Conservation (phyloP, 2,329 filamentous ascomycete species). For the Cryphonectria naterciae region DNA sequence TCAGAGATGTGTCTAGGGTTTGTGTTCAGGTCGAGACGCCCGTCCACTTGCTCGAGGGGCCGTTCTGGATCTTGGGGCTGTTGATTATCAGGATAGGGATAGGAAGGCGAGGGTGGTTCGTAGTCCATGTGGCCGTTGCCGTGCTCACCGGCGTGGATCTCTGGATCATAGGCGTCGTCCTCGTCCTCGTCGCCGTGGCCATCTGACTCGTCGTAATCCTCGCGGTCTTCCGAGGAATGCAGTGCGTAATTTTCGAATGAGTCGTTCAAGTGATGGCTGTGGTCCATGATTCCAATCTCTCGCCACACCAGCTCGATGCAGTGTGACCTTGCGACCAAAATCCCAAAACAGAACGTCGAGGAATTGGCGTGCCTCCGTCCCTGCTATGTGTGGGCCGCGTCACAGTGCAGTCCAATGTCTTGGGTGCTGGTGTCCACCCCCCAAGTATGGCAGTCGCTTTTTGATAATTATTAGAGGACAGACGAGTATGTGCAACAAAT, state of each 20-base stretch:
- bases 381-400: background rate
- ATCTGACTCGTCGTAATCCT: conserved; percentile 17
- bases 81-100: conserved; percentile 22
- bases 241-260: conserved; percentile 1
- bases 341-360: background rate
- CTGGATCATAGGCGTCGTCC: conserved; percentile 16
- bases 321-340: background rate
- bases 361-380: background rate
- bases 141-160: conserved; percentile 12
- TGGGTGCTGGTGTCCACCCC: background rate
- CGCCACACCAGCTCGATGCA: background rate
- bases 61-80: conserved; percentile 6
- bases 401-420: background rate
- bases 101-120: conserved; percentile 21
- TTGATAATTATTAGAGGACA: background rate
- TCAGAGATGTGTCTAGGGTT: conserved; percentile 28
- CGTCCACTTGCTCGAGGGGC: conserved; percentile 11
- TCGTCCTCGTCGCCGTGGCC: conserved; percentile 17
- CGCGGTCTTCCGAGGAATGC: conserved; percentile 17
- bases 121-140: conserved; percentile 16
- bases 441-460: background rate
- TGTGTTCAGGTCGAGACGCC: conserved; percentile 8
- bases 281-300: conserved; percentile 11
- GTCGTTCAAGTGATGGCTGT: conserved; percentile 14
- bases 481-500: background rate